Evolutionary conservation across 805 yeast species (phyloP).

Genomic region (Saccharomycopsis malanga): DNA sequence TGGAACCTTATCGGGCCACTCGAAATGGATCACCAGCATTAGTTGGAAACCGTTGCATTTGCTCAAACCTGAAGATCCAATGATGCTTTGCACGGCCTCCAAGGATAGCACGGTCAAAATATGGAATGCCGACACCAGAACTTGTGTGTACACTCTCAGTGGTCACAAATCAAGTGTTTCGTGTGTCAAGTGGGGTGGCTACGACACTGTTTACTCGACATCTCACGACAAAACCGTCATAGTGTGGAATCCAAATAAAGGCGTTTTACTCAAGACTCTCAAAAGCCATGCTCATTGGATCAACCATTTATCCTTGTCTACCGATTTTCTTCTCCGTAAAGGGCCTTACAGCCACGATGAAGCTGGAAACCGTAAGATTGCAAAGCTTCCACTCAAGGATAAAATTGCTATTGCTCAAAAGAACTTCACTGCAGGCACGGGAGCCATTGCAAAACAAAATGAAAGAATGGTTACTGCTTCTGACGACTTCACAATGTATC

Average conservation of each 20-base stretch:
- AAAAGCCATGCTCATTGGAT: conserved; percentile 97
- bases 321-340: conserved; percentile 78
- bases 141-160: conserved; percentile 60
- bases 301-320: conserved; percentile 84
- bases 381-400: conserved; percentile 40
- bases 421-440: conserved; percentile 51
- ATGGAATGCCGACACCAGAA: conserved; percentile 78
- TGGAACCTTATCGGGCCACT: conserved; percentile 52
- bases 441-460: conserved; percentile 25
- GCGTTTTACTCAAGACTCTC: conserved; percentile 70
- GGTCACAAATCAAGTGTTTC: conserved; percentile 89
- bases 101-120: conserved; percentile 85
- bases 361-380: conserved; percentile 25
- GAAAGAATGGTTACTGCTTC: conserved; percentile 92
- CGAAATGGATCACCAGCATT: conserved; percentile 82
- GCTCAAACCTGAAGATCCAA: conserved; percentile 49
- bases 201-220: conserved; percentile 73
- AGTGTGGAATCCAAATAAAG: conserved; percentile 81
- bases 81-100: conserved; percentile 73
- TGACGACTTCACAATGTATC: conserved; percentile 95
- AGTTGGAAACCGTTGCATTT: conserved; percentile 94
- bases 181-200: conserved; percentile 97
- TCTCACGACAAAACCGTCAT: conserved; percentile 93
- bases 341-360: conserved; percentile 52
- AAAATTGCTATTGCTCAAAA: conserved; percentile 51